Conservation (phyloP, 108 stramenopile genomes). For the Cyclotella cryptica region DNA sequence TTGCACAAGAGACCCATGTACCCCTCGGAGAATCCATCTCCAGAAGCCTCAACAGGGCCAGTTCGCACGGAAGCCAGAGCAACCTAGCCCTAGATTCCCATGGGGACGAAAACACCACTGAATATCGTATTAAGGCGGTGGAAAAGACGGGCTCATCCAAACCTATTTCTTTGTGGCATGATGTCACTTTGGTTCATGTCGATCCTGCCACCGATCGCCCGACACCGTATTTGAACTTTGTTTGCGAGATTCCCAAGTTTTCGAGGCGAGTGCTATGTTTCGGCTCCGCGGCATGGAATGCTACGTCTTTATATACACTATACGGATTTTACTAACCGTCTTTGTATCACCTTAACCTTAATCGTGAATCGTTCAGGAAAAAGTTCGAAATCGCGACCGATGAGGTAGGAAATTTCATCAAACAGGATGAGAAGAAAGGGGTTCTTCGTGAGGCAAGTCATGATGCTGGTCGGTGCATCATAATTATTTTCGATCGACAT, state of each 20-base stretch:
- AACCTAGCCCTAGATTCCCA: slow-evolving; percentile 61
- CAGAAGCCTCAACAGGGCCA: neutral
- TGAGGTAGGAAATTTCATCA: slow-evolving; percentile 96
- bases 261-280: slow-evolving; percentile 65
- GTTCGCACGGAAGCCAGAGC: slow-evolving; percentile 61
- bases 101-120: slow-evolving; percentile 79
- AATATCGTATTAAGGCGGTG: slow-evolving; percentile 84
- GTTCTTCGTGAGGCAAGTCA: slow-evolving; percentile 87
- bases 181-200: slow-evolving; percentile 80
- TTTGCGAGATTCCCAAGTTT: slow-evolving; percentile 98
- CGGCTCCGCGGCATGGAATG: neutral
- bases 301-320: neutral
- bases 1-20: slow-evolving; percentile 42
- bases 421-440: slow-evolving; percentile 97
- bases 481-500: neutral
- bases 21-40: slow-evolving; percentile 48
- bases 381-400: slow-evolving; percentile 97
- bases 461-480: neutral
- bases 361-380: slow-evolving; percentile 57
- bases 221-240: slow-evolving; percentile 90
- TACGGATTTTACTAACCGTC: neutral
- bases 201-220: slow-evolving; percentile 69
- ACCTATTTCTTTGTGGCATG: slow-evolving; percentile 91
- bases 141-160: slow-evolving; percentile 58
- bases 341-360: slow-evolving; percentile 10